Evolutionary conservation across 306 rosid genomes (phyloP).

Genomic region (Senna tora): DNA sequence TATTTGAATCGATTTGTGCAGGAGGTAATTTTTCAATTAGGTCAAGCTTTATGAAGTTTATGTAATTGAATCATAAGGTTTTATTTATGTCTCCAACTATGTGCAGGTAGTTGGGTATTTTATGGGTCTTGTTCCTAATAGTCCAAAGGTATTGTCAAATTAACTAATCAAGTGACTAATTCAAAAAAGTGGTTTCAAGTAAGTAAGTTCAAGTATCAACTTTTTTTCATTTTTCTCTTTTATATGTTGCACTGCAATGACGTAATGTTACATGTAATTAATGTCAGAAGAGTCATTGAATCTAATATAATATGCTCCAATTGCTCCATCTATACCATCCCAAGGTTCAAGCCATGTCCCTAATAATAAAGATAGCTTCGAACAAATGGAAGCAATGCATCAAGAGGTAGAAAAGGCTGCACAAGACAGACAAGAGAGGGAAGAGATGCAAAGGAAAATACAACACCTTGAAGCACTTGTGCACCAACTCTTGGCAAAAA

Average conservation of each 20-base stretch:
- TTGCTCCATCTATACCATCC: too few species aligned
- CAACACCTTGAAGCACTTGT: too few species aligned
- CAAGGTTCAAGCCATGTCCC: too few species aligned
- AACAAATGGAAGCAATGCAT: too few species aligned
- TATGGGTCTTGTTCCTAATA: slow-evolving; percentile 91
- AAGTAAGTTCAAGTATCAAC: slow-evolving; percentile 85
- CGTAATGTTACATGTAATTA: slow-evolving; percentile 25
- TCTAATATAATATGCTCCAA: too few species aligned
- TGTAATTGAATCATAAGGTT: slow-evolving; percentile 1
- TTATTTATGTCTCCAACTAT: slow-evolving; percentile 35
- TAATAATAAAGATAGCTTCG: too few species aligned
- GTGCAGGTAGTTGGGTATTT: slow-evolving; percentile 83
- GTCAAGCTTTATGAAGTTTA: slow-evolving; percentile 15
- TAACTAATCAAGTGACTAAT: slow-evolving; percentile 89
- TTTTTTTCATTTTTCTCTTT: too few species aligned
- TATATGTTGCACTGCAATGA: too few species aligned
- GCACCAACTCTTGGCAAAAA: too few species aligned
- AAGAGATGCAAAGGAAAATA: too few species aligned
- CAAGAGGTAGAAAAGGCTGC: too few species aligned
- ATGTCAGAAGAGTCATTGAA: slow-evolving; percentile 15
- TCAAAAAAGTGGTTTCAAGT: slow-evolving; percentile 94
- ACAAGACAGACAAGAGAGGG: too few species aligned
- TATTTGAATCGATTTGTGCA: slow-evolving; percentile 91
- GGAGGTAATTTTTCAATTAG: slow-evolving; percentile 63
- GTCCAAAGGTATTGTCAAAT: slow-evolving; percentile 68